These are phyloP conservation scores for Myriosclerotinia curreyana DNA, from an alignment of 2,329 filamentous ascomycete genomes.

Conservation along the genomic window DNA sequence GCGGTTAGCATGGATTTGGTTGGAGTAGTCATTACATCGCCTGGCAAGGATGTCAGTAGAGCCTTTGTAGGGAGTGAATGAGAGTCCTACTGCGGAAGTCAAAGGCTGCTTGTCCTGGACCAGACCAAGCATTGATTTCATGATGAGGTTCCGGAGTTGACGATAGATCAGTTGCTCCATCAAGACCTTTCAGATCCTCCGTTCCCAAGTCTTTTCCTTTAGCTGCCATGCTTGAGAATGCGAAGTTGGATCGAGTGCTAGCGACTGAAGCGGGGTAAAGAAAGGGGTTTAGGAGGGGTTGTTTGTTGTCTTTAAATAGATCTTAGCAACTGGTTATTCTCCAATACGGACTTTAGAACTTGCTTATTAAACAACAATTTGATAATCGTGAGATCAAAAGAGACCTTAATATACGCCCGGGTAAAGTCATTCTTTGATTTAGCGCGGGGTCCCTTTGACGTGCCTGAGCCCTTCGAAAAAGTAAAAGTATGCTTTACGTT, in stretches of 20 bases:
- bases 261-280: neutral
- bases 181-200: conserved; percentile 24
- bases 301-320: conserved; percentile 13
- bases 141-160: conserved; percentile 21
- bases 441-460: conserved; percentile 5
- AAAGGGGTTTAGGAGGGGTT: neutral
- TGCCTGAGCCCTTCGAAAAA: neutral
- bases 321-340: conserved; percentile 7
- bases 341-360: neutral
- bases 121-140: conserved; percentile 35
- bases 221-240: conserved; percentile 1
- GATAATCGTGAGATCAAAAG: neutral
- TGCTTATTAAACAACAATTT: conserved; percentile 1
- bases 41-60: conserved; percentile 39
- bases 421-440: neutral
- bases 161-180: conserved; percentile 25
- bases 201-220: conserved; percentile 5
- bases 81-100: conserved; percentile 38
- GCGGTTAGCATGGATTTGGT: conserved; percentile 79
- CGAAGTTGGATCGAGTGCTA: neutral
- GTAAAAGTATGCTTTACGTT: neutral
- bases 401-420: neutral
- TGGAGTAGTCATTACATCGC: conserved; percentile 71
- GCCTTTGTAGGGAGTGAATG: neutral
- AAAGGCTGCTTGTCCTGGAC: conserved; percentile 38